Base-by-base conservation (phyloP, 768 basidiomycete genomes). In the Trametes maxima region DNA sequence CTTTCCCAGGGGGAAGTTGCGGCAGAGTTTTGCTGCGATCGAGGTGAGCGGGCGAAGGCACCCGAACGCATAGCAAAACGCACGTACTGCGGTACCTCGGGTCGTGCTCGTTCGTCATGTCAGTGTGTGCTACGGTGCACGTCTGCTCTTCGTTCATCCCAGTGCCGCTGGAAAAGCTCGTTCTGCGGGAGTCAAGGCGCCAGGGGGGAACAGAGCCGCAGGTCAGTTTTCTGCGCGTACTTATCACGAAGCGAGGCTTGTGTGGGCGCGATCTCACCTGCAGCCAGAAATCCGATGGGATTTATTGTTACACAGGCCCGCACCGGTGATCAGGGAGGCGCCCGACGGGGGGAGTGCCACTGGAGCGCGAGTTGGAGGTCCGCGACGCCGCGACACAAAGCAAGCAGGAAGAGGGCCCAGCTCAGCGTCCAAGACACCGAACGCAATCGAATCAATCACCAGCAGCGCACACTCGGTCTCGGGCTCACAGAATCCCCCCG, bases 1-100 rank as follows among this genome's bases (percentile, higher is more conserved):
- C 5, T 47, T 55, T 10, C 65, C 65, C n/a, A 59, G 48, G 12
- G 60, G 57, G 48, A 52, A 62, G 54, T 62, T 62, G 49, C 60
- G 65, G 25, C 65, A 65, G 7, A 62, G 40, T 17, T 58, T 65
- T 5, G 59, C 63, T 65, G 42, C 16, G 24, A 11, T 12, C 7
- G 11, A 14, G 12, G 28, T 62, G 14, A 49, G 46, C 13, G 8
- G 6, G 25, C n/a, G 25, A 7, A 17, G 3, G 35, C 24, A 35
- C 2, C 11, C 8, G 21, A 12, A 43, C 4, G 22, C 10, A 21
- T 21, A 3, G 17, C n/a, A 47, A 36, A 47, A 8, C 12, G 43
- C 0, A 56, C 60, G 10, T 24, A 62, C 60, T 62, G 54, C 60
- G 60, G 33, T 50, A 61, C 54, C 39, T 62, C 7, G 60, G 54